Evolutionary conservation across 257 asterid species (phyloP).

Genomic region (Primulina eburnea): DNA sequence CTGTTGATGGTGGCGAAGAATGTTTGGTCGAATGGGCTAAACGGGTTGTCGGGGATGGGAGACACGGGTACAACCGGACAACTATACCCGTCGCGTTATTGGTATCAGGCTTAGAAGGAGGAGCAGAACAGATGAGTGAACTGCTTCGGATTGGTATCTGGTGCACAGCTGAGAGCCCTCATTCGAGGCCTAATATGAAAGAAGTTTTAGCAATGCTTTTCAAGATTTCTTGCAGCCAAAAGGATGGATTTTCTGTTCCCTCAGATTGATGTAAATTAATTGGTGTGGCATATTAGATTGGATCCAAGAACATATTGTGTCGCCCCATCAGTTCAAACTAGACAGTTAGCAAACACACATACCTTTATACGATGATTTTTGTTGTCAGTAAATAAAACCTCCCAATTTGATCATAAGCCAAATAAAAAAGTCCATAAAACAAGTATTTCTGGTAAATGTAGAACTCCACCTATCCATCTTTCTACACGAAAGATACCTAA

Average conservation of each 20-base stretch:
- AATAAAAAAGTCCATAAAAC: too few relatives aligned
- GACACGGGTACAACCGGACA: constrained; percentile 33
- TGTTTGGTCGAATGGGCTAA: constrained; percentile 87
- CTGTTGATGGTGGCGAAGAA: constrained; percentile 92
- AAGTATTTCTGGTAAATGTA: too few relatives aligned
- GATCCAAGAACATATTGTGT: too few relatives aligned
- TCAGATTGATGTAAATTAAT: constrained; percentile 21
- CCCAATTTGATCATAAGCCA: not conserved
- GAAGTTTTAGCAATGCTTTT: constrained; percentile 78
- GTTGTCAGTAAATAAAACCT: constrained; percentile 30
- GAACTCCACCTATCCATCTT: too few relatives aligned
- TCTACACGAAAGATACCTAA: too few relatives aligned
- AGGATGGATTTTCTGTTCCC: constrained; percentile 31
- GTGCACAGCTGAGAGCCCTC: constrained; percentile 74
- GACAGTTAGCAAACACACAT: too few relatives aligned
- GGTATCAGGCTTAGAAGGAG: constrained; percentile 64
- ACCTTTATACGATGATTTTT: constrained; percentile 26
- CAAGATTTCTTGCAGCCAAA: constrained; percentile 42
- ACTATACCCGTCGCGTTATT: constrained; percentile 53
- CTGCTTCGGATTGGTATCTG: constrained; percentile 68
- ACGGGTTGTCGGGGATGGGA: constrained; percentile 68
- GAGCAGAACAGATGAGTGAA: constrained; percentile 70
- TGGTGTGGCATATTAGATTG: not conserved
- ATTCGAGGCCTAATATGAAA: constrained; percentile 83
- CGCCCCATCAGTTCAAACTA: too few relatives aligned